These are phyloP conservation scores for Aspergillus quadricinctus DNA, from an alignment of 2,329 filamentous ascomycete genomes.

Conservation along the genomic window DNA sequence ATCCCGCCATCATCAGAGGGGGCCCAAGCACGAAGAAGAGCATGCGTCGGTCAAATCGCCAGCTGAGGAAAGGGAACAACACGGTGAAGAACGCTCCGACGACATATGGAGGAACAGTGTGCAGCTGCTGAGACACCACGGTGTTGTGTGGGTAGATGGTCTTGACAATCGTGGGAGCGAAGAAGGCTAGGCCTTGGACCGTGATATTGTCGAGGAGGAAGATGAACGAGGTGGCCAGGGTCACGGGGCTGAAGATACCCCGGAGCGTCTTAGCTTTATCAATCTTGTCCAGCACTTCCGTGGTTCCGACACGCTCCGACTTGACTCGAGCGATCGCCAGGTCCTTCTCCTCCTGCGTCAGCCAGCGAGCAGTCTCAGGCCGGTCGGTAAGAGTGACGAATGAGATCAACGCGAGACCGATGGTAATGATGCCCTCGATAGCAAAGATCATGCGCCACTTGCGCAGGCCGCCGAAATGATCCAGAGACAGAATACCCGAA, in stretches of 20 bases:
- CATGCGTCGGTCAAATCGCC: slow-evolving; percentile 56
- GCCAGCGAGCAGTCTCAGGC: slow-evolving; percentile 64
- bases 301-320: slow-evolving; percentile 61
- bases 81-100: slow-evolving; percentile 65
- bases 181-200: slow-evolving; percentile 67
- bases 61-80: slow-evolving; percentile 57
- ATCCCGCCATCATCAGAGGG: slow-evolving; percentile 64
- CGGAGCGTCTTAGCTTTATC: slow-evolving; percentile 55
- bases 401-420: slow-evolving; percentile 53
- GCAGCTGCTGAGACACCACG: slow-evolving; percentile 62
- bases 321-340: slow-evolving; percentile 64
- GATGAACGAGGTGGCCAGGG: slow-evolving; percentile 52
- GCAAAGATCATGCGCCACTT: slow-evolving; percentile 68
- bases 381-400: slow-evolving; percentile 65
- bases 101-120: slow-evolving; percentile 66
- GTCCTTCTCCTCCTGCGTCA: slow-evolving; percentile 61
- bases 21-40: slow-evolving; percentile 58
- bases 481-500: slow-evolving; percentile 58
- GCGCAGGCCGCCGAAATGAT: slow-evolving; percentile 53
- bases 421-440: slow-evolving; percentile 65
- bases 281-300: slow-evolving; percentile 60
- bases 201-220: slow-evolving; percentile 67
- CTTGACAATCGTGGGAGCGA: slow-evolving; percentile 64
- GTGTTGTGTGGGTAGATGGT: slow-evolving; percentile 60
- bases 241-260: slow-evolving; percentile 63